Percentiles rank a stretch among this genome's conserved stretches.
These are phyloP conservation scores for Aspergillus sclerotioniger DNA, from an alignment of 495 filamentous ascomycete species.

Conservation along the genomic window DNA sequence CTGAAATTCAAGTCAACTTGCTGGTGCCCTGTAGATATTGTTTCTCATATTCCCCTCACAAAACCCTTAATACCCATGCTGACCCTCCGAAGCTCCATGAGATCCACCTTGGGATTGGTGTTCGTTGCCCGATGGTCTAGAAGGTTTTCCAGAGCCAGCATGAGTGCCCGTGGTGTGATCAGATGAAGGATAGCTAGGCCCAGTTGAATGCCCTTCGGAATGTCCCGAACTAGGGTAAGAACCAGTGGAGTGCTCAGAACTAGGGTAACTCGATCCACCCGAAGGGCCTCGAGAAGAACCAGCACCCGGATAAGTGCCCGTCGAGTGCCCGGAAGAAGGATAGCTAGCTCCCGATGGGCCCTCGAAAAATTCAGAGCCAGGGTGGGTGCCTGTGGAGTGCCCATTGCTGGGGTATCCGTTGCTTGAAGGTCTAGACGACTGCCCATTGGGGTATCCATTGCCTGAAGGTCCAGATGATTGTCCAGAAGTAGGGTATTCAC, in stretches of 20 bases:
- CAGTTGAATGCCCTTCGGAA: neutral
- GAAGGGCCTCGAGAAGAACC: neutral
- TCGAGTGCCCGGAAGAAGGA: neutral
- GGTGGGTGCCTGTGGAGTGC: too few relatives aligned
- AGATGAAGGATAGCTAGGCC: too few relatives aligned
- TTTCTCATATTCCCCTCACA: too few relatives aligned
- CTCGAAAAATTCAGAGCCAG: neutral
- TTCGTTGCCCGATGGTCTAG: neutral
- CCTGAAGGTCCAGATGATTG: neutral
- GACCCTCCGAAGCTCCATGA: too few relatives aligned
- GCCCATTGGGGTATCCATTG: neutral
- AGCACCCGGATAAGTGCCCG: neutral
- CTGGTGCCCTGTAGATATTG: too few relatives aligned
- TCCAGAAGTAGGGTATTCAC: neutral
- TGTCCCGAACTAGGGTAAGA: neutral
- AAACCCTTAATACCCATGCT: too few relatives aligned
- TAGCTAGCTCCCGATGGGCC: neutral
- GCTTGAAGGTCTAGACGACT: neutral
- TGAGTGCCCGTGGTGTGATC: too few relatives aligned
- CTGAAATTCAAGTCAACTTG: too few relatives aligned
- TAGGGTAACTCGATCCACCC: too few relatives aligned
- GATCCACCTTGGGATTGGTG: too few relatives aligned
- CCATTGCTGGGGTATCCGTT: too few relatives aligned
- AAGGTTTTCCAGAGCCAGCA: neutral
- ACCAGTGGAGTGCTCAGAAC: too few relatives aligned